These are phyloP conservation scores for Capsicum chinense DNA, from an alignment of 257 asterid species.

Conservation along the genomic window DNA sequence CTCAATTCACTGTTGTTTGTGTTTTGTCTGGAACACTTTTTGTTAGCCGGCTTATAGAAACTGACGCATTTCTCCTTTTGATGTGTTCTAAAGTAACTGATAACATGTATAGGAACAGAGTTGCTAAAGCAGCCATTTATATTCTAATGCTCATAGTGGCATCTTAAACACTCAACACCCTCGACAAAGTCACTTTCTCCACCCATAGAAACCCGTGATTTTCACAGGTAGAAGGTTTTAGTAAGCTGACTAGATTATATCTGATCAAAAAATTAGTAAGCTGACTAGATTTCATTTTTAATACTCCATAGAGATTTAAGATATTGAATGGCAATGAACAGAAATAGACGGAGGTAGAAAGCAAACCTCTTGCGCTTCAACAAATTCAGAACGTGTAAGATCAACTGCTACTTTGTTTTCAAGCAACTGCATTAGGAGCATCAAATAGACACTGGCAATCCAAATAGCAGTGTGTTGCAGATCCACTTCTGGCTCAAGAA, in stretches of 20 bases:
- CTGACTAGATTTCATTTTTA: constrained; percentile 21
- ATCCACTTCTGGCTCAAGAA: constrained; percentile 72
- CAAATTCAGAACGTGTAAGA: constrained; percentile 88
- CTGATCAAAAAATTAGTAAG: constrained; percentile 1
- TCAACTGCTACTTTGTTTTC: constrained; percentile 93
- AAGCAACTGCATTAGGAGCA: constrained; percentile 91
- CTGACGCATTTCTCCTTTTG: background rate
- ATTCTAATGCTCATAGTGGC: background rate
- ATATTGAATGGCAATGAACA: constrained; percentile 21
- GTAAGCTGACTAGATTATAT: constrained; percentile 3
- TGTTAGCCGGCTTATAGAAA: background rate
- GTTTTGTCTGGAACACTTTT: background rate
- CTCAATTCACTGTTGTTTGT: background rate
- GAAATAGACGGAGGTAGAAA: constrained; percentile 28
- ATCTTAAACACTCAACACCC: constrained; percentile 9
- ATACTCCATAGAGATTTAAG: constrained; percentile 1
- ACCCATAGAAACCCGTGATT: constrained; percentile 16
- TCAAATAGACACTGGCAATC: constrained; percentile 91
- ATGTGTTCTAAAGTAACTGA: background rate
- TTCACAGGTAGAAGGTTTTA: constrained; percentile 6
- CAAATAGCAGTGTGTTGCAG: constrained; percentile 91
- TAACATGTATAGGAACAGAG: background rate
- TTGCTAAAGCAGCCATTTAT: constrained; percentile 20
- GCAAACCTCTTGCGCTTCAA: constrained; percentile 92
- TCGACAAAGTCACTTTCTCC: constrained; percentile 16